phyloP scores from a whole-genome alignment of 257 asterid species.

The Solanum sejunctum region DNA sequence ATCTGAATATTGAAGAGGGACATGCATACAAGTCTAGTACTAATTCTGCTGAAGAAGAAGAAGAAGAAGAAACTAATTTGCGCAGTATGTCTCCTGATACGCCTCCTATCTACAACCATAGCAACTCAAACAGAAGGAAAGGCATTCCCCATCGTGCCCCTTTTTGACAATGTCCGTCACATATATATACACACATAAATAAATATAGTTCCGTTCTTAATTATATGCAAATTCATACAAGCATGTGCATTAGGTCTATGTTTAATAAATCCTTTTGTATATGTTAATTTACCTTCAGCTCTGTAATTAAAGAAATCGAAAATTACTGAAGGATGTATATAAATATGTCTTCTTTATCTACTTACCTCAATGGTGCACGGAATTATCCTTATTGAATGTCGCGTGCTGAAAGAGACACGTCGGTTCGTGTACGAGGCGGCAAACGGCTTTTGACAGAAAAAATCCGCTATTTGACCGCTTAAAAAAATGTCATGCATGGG shows the following conservation, averaged over 20 bases:
- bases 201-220: not conserved
- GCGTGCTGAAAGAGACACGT: not conserved
- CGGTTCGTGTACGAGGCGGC: not conserved
- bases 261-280: not conserved
- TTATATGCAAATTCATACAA: not conserved
- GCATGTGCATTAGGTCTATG: not conserved
- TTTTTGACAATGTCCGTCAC: slow-evolving; percentile 12
- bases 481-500: not conserved
- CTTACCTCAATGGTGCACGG: too few species aligned
- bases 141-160: slow-evolving; percentile 74
- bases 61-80: not conserved
- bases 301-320: too few species aligned
- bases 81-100: slow-evolving; percentile 34
- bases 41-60: slow-evolving; percentile 18
- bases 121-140: slow-evolving; percentile 53
- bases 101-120: slow-evolving; percentile 41
- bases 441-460: not conserved
- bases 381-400: not conserved
- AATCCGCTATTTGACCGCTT: not conserved
- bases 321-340: not conserved
- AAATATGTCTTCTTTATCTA: too few species aligned
- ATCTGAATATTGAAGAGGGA: not conserved
- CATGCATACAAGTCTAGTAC: slow-evolving; percentile 1
- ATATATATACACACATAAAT: not conserved
- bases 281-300: not conserved